Evolutionary conservation across 129 eudicot genomes (phyloP).

Genomic region (Saposhnikovia divaricata): DNA sequence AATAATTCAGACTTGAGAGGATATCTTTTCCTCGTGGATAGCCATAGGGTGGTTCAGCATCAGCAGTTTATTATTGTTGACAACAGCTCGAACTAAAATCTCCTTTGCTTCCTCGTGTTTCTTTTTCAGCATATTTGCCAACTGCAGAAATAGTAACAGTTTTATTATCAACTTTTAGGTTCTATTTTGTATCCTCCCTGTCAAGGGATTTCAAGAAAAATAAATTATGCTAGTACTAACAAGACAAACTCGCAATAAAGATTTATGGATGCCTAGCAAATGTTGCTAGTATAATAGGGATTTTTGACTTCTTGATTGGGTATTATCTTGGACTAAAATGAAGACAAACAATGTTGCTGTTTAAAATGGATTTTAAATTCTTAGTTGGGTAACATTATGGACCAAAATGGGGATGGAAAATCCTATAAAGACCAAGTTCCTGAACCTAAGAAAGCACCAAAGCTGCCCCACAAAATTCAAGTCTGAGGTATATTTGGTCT

Average conservation of each 20-base stretch:
- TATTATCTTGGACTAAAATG: background rate
- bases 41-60: constrained; percentile 66
- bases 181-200: background rate
- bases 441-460: background rate
- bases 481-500: background rate
- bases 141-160: constrained; percentile 33
- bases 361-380: background rate
- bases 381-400: background rate
- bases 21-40: constrained; percentile 62
- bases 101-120: constrained; percentile 95
- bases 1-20: constrained; percentile 32
- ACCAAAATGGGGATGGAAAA: background rate
- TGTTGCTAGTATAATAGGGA: background rate
- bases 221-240: background rate
- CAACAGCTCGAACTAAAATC: constrained; percentile 66
- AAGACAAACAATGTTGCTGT: background rate
- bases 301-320: background rate
- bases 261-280: background rate
- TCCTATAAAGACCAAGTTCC: background rate
- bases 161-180: background rate
- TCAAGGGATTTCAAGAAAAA: background rate
- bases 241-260: background rate
- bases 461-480: background rate
- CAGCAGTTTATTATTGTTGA: constrained; percentile 72
- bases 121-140: constrained; percentile 74